Conservation (phyloP, 371 early-diverging fungal species). For the Chytridium lagenaria region DNA sequence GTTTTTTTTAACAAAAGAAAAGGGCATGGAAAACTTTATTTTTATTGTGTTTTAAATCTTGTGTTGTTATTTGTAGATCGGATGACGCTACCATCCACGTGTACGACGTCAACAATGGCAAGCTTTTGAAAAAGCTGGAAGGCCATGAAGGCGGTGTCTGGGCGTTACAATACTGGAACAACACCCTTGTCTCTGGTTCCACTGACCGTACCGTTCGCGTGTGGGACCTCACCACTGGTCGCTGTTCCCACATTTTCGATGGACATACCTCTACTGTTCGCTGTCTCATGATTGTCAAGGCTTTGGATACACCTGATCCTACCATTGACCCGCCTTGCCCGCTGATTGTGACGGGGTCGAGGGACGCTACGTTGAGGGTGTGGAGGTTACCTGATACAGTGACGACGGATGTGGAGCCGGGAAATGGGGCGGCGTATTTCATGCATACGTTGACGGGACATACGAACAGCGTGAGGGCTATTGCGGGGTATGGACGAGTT, state of each 20-base stretch:
- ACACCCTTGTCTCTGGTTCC: constrained; percentile 93
- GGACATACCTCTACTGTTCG: constrained; percentile 97
- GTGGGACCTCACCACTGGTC: constrained; percentile 93
- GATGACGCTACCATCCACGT: constrained; percentile 88
- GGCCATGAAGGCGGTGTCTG: constrained; percentile 99
- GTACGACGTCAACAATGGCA: constrained; percentile 85
- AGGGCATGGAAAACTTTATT: too few species aligned
- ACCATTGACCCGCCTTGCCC: constrained; percentile 35
- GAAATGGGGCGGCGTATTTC: constrained; percentile 42
- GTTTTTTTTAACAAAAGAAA: too few species aligned
- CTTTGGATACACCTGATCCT: constrained; percentile 39
- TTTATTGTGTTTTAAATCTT: too few species aligned
- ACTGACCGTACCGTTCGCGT: constrained; percentile 97
- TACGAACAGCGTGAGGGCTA: constrained; percentile 88
- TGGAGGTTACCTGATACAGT: constrained; percentile 87
- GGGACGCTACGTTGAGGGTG: constrained; percentile 93
- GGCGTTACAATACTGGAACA: constrained; percentile 90
- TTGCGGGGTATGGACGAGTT: constrained; percentile 87
- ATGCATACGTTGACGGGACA: constrained; percentile 86
- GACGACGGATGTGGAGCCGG: constrained; percentile 2
- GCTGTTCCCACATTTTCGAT: constrained; percentile 83
- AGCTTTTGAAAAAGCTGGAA: constrained; percentile 63
- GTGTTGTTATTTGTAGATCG: too few species aligned
- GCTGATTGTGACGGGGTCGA: constrained; percentile 93
- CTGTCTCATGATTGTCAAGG: constrained; percentile 86